These are phyloP conservation scores for Prunus fruticosa DNA, from an alignment of 306 rosid genomes.

Conservation along the genomic window DNA sequence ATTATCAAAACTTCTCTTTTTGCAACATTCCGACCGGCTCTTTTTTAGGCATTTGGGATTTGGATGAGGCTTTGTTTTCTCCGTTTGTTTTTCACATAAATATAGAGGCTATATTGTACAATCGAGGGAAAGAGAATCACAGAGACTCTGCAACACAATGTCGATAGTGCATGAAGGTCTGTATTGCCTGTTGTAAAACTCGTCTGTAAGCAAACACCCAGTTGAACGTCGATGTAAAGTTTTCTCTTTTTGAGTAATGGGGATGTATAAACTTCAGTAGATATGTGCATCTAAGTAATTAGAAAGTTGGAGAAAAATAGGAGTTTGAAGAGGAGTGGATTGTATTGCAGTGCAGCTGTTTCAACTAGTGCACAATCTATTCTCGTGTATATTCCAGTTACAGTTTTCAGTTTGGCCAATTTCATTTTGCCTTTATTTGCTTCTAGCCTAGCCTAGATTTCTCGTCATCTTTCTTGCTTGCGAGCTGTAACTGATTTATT, in stretches of 20 bases:
- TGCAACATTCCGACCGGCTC: slow-evolving; percentile 34
- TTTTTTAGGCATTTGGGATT: slow-evolving; percentile 30
- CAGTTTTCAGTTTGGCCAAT: not conserved
- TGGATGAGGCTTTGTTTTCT: slow-evolving; percentile 35
- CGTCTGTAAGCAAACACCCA: not conserved
- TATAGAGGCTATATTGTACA: slow-evolving; percentile 43
- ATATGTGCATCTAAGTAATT: not conserved
- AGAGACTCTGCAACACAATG: not conserved
- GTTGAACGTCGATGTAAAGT: not conserved
- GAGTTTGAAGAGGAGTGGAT: not conserved
- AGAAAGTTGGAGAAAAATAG: not conserved
- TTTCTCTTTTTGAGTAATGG: not conserved
- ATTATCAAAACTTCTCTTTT: not conserved
- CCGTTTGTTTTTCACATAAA: slow-evolving; percentile 22
- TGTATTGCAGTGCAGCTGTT: not conserved
- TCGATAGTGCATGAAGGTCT: not conserved
- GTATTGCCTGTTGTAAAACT: not conserved
- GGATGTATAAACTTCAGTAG: not conserved
- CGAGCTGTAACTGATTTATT: not conserved
- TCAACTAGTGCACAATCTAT: not conserved
- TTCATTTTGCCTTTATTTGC: not conserved
- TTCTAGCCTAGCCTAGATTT: not conserved
- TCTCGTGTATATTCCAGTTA: not conserved
- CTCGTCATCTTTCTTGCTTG: not conserved
- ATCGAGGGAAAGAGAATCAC: slow-evolving; percentile 31